Percentiles rank a stretch among this genome's conserved stretches.
phyloP scores from a whole-genome alignment of 176 grass and related monocot species.

The Cymbopogon citratus region DNA sequence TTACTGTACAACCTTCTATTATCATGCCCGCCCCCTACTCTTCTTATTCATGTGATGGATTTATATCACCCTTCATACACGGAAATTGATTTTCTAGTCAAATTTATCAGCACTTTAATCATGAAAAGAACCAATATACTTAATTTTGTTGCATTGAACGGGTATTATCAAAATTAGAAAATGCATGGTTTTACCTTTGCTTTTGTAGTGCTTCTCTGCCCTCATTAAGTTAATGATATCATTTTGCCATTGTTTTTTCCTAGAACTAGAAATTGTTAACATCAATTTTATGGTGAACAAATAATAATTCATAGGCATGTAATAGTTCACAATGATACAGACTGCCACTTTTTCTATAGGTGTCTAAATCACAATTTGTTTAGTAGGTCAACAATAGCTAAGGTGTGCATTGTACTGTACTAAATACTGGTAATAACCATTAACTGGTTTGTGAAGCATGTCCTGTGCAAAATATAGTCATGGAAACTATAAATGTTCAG shows the following conservation, averaged over 20 bases:
- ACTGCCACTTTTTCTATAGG: background rate
- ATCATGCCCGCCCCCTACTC: too few relatives aligned
- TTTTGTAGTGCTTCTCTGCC: background rate
- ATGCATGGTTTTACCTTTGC: background rate
- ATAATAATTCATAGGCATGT: background rate
- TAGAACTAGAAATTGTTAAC: background rate
- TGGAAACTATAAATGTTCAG: background rate
- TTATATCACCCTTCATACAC: background rate
- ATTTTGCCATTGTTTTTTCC: background rate
- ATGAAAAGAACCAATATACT: background rate
- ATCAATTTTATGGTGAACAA: background rate
- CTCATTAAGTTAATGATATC: background rate
- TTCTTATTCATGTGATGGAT: background rate
- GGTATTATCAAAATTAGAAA: background rate
- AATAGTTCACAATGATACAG: background rate
- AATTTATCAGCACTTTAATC: background rate
- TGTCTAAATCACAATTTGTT: background rate
- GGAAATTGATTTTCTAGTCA: background rate
- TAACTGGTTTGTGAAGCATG: background rate
- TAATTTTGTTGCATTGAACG: background rate
- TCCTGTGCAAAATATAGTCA: background rate
- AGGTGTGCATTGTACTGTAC: background rate
- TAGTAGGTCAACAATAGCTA: background rate
- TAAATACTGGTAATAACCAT: background rate
- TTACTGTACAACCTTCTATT: background rate